phyloP scores from a whole-genome alignment of 306 rosid genomes.

The Medicago arabica region DNA sequence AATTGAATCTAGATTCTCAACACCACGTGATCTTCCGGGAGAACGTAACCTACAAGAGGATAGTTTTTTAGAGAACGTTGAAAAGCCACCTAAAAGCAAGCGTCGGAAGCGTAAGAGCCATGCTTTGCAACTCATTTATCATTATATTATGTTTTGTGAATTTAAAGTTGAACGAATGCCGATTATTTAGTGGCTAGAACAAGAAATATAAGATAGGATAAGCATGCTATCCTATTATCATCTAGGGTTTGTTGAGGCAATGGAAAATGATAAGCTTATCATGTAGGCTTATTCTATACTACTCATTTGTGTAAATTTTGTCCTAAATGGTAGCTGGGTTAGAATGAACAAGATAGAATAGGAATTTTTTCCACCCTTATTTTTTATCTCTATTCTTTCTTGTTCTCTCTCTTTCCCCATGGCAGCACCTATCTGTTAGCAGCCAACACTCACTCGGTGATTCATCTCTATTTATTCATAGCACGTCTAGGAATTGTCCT shows the following conservation, averaged over 20 bases:
- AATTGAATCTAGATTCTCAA: conserved; percentile 49
- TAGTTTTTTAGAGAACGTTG: conserved; percentile 29
- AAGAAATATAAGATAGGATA: neutral
- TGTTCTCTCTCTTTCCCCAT: neutral
- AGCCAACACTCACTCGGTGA: too few species aligned
- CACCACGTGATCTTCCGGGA: conserved; percentile 32
- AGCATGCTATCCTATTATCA: neutral
- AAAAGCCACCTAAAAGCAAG: conserved; percentile 58
- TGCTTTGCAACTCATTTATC: conserved; percentile 30
- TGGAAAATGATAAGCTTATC: neutral
- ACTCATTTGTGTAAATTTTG: neutral
- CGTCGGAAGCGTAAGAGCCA: conserved; percentile 68
- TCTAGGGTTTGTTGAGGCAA: neutral
- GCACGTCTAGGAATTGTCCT: too few species aligned
- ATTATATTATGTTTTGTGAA: conserved; percentile 21
- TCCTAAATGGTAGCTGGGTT: neutral
- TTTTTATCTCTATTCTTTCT: neutral
- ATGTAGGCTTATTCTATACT: neutral
- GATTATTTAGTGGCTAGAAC: neutral
- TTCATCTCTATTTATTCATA: too few species aligned
- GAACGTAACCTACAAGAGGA: conserved; percentile 43
- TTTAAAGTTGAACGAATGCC: neutral
- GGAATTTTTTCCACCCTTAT: neutral
- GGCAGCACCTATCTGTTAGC: too few species aligned
- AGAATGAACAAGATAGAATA: neutral